Conservation (phyloP, 2,329 filamentous ascomycete genomes). For the Aspergillus sergii region DNA sequence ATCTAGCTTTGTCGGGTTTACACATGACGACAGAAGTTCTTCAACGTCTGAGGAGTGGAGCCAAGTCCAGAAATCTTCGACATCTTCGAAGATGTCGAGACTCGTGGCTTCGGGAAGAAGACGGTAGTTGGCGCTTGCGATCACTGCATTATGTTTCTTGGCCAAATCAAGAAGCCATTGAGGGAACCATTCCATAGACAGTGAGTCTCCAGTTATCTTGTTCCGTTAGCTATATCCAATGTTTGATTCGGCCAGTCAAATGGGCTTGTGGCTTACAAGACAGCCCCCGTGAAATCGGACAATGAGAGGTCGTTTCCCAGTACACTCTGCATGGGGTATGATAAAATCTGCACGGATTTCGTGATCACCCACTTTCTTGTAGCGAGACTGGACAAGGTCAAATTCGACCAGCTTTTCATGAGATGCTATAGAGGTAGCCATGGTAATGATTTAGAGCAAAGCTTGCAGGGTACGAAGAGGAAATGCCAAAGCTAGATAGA, state of each 20-base stretch:
- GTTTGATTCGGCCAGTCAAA: background rate
- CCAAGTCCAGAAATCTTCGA: slow-evolving; percentile 55
- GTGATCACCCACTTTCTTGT: slow-evolving; percentile 45
- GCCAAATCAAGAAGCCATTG: slow-evolving; percentile 45
- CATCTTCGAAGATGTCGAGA: slow-evolving; percentile 50
- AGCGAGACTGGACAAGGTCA: slow-evolving; percentile 41
- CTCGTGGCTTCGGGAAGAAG: slow-evolving; percentile 54
- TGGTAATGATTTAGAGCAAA: background rate
- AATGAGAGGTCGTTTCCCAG: slow-evolving; percentile 43
- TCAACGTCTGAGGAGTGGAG: slow-evolving; percentile 24
- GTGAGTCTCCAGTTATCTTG: slow-evolving; percentile 35
- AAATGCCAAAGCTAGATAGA: background rate
- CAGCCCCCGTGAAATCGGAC: slow-evolving; percentile 51
- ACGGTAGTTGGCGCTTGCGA: slow-evolving; percentile 54
- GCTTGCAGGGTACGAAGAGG: background rate
- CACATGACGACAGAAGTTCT: slow-evolving; percentile 12
- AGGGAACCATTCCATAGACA: slow-evolving; percentile 31
- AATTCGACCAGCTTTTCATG: slow-evolving; percentile 37
- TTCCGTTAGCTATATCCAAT: slow-evolving; percentile 8
- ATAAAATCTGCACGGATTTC: slow-evolving; percentile 39
- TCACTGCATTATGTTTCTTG: slow-evolving; percentile 44
- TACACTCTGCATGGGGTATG: slow-evolving; percentile 39
- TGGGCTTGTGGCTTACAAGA: slow-evolving; percentile 31
- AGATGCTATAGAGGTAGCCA: background rate
- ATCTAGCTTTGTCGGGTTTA: slow-evolving; percentile 23